Evolutionary conservation across 192 early-diverging fungal genomes (phyloP), one percentile per base, ranked within the genome.

Genomic region (Geosiphon pyriformis): DNA sequence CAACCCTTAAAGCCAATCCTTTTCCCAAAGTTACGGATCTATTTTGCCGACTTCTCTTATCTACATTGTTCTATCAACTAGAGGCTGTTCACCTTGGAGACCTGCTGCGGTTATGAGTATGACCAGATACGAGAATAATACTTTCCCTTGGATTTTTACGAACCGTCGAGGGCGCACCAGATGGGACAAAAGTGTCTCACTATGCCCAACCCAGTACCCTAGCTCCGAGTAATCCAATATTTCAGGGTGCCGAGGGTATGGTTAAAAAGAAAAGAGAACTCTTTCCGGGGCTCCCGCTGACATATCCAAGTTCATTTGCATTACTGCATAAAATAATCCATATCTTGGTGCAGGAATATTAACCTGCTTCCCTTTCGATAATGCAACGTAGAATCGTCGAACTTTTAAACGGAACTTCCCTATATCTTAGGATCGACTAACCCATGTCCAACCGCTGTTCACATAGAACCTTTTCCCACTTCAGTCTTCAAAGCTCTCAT

Each of bases 1-100:
- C 86, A 86, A 82, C 81, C 82, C 86, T 88, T 86, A 87, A 83
- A 89, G 87, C 84, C 86, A 89, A 88, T 89, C 83, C 86, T 84
- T 89, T 72, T 89, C 82, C 83, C 85, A 77, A 88, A 87, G 87
- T 88, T 89, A 89, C 83, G 80, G 83, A 89, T 89, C 83, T 82
- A 86, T 80, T 89, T 88, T 89, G 86, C 86, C 84, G 84, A 89
- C 85, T 88, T 89, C 83, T 81, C 85, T 85, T 89, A 89, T 80
- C 85, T 88, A 86, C 85, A 84, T 89, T 89, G 75, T 84, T 89
- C 86, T 84, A 89, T 87, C 80, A 85, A 88, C 84, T 85, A 88
- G 86, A 89, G 86, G 86, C 83, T 87, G 81, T 83, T 87, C 77
- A 85, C 84, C 83, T 87, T 84, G 85, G 83, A 87, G 86, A 88